Conservation (phyloP, 306 rosid genomes). For the Cyamopsis tetragonoloba region DNA sequence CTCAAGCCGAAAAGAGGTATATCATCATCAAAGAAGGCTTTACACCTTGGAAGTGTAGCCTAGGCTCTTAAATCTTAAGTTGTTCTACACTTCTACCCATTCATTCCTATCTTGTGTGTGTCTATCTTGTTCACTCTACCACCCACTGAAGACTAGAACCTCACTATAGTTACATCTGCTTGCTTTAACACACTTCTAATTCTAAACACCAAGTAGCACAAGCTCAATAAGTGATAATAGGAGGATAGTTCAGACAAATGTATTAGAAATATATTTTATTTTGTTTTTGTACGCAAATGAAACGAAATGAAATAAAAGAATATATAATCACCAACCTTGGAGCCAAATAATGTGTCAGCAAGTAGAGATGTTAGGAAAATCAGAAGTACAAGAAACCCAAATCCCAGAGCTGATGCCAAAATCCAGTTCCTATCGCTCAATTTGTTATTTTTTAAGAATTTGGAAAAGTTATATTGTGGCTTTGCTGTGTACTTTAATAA, state of each 20-base stretch:
- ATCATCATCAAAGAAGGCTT: neutral
- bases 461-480: conserved; percentile 39
- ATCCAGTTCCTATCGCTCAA: conserved; percentile 55
- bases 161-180: neutral
- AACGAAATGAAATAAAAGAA: neutral
- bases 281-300: neutral
- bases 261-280: neutral
- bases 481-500: conserved; percentile 64
- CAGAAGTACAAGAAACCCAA: conserved; percentile 54
- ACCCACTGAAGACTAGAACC: neutral
- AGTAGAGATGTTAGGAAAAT: conserved; percentile 52
- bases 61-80: neutral
- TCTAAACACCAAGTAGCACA: neutral
- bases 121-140: too few relatives aligned
- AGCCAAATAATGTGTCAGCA: conserved; percentile 42
- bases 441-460: conserved; percentile 39
- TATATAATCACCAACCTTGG: conserved; percentile 50
- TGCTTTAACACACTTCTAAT: neutral
- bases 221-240: neutral
- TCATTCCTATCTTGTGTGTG: neutral
- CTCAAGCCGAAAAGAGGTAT: neutral
- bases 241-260: neutral
- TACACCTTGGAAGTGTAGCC: neutral
- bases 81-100: neutral
- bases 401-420: conserved; percentile 59